Percentiles rank a stretch among this genome's conserved stretches.
These are phyloP conservation scores for Linnemannia schmuckeri DNA, from an alignment of 192 early-diverging fungal genomes.

Conservation along the genomic window DNA sequence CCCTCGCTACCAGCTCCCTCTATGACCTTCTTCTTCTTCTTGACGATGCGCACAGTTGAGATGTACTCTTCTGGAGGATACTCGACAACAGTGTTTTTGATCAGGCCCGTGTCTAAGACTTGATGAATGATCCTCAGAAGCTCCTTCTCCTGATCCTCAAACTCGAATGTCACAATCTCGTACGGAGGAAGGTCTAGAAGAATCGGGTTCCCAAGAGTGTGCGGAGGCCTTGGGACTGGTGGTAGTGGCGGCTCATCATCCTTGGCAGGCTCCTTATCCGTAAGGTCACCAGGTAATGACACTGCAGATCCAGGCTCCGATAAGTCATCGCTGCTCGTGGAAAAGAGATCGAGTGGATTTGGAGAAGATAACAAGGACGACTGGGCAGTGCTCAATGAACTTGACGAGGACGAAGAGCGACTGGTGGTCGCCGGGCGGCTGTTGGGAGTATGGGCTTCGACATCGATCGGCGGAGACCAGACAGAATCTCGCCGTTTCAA, in stretches of 20 bases:
- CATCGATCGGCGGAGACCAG: neutral
- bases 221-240: neutral
- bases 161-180: conserved; percentile 15
- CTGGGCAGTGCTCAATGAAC: neutral
- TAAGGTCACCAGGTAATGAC: neutral
- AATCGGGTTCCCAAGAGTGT: conserved; percentile 39
- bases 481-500: neutral
- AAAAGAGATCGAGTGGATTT: neutral
- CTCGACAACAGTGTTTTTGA: conserved; percentile 30
- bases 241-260: neutral
- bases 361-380: neutral
- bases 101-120: conserved; percentile 30
- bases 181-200: conserved; percentile 23
- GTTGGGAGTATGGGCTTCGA: neutral
- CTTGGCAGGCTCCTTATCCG: neutral
- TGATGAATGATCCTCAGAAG: conserved; percentile 31
- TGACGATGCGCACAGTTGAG: conserved; percentile 12
- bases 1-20: conserved; percentile 6
- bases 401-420: neutral
- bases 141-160: conserved; percentile 35
- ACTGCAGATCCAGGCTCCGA: conserved; percentile 16
- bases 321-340: conserved; percentile 12
- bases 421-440: neutral
- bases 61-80: conserved; percentile 8
- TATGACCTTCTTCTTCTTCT: conserved; percentile 51